Percentiles rank a stretch among this genome's conserved stretches.
Evolutionary conservation across 371 early-diverging fungal genomes (phyloP).

Genomic region (Mucor mucedo): DNA sequence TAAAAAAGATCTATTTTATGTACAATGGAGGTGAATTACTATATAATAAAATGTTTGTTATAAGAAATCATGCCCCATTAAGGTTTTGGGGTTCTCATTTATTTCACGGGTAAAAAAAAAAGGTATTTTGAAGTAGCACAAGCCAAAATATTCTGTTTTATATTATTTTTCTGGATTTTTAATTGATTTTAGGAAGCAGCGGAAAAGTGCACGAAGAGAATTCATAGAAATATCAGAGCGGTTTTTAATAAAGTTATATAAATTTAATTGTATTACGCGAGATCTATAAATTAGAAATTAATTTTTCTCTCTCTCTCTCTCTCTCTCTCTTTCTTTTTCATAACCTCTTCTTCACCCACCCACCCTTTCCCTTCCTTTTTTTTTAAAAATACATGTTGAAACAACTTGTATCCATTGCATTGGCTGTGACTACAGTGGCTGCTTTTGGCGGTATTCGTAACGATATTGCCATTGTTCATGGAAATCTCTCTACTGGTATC

Average conservation of each 20-base stretch:
- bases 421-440: conserved; percentile 10
- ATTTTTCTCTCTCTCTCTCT: conserved; percentile 1
- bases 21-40: no score
- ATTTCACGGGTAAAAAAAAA: not conserved
- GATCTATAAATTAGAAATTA: not conserved
- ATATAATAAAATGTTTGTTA: no score
- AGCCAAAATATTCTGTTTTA: not conserved
- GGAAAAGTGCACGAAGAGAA: conserved; percentile 11
- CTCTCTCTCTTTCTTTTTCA: not conserved
- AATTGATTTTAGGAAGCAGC: conserved; percentile 14
- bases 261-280: not conserved
- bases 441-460: conserved; percentile 7
- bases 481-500: not conserved
- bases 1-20: no score
- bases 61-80: not conserved
- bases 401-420: conserved; percentile 2
- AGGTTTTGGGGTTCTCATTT: not conserved
- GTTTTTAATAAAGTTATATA: conserved; percentile 13
- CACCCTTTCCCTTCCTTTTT: conserved; percentile 28
- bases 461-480: conserved; percentile 11
- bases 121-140: not conserved
- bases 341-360: not conserved
- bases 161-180: conserved; percentile 18
- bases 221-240: conserved; percentile 4
- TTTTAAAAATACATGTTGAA: not conserved